Evolutionary conservation across 2,329 filamentous ascomycete species (phyloP).

Genomic region (Beauveria brongniartii): DNA sequence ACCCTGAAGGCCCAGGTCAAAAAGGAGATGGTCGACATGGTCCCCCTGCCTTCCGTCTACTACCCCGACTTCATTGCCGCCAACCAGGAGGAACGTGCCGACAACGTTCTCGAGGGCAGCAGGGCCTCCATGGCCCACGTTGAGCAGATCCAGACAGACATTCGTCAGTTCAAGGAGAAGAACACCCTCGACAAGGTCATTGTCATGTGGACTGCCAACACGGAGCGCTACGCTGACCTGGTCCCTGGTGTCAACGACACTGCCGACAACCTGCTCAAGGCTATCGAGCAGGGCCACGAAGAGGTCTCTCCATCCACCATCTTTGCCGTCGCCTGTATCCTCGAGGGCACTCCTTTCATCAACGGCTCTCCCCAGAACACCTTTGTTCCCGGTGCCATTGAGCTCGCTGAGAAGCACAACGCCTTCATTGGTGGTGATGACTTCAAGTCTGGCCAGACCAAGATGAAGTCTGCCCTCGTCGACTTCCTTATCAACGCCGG

Average conservation of each 20-base stretch:
- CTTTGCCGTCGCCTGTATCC: constrained; percentile 89
- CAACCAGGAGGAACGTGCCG: constrained; percentile 93
- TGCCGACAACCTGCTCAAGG: constrained; percentile 81
- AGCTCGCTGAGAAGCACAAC: constrained; percentile 77
- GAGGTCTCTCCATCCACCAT: constrained; percentile 94
- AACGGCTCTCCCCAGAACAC: constrained; percentile 99
- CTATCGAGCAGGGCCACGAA: constrained; percentile 78
- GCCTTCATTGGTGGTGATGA: constrained; percentile 96
- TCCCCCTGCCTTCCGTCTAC: constrained; percentile 89
- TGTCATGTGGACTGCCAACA: constrained; percentile 98
- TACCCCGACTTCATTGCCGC: constrained; percentile 99
- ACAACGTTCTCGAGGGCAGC: constrained; percentile 76
- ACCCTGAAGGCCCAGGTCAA: constrained; percentile 79
- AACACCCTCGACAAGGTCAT: constrained; percentile 91
- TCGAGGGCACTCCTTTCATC: constrained; percentile 90
- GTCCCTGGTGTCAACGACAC: constrained; percentile 90
- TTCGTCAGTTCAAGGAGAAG: constrained; percentile 83
- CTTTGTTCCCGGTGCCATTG: constrained; percentile 86
- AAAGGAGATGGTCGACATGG: constrained; percentile 88
- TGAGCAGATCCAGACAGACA: constrained; percentile 86
- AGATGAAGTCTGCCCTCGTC: constrained; percentile 99
- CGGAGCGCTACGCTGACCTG: constrained; percentile 89
- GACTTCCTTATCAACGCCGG: constrained; percentile 98
- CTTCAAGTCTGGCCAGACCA: constrained; percentile 99
- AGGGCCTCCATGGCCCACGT: constrained; percentile 85